Percentiles rank a stretch among this genome's conserved stretches.
Evolutionary conservation across 1,139 yeast species (phyloP).

Genomic region (Lipomyces yarrowii): DNA sequence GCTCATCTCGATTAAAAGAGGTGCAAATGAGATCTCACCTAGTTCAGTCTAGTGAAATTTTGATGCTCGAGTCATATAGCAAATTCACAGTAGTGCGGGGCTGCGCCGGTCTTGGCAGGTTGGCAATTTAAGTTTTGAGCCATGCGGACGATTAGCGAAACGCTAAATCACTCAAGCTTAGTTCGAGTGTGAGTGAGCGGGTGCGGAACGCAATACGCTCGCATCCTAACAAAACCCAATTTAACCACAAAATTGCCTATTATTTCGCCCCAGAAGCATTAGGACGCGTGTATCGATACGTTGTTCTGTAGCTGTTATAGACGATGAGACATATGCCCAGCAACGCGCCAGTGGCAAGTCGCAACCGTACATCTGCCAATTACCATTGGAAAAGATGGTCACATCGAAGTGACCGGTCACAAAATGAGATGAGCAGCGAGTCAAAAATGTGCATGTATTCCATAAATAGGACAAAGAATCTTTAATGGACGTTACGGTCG

Average conservation of each 20-base stretch:
- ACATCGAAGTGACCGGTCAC: no score
- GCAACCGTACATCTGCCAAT: background rate
- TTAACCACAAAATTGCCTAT: background rate
- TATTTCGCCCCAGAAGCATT: no score
- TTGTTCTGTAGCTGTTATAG: background rate
- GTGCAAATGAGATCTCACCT: slow-evolving; percentile 1
- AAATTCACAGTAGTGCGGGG: background rate
- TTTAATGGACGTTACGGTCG: no score
- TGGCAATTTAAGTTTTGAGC: background rate
- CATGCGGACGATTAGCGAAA: background rate
- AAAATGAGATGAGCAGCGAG: no score
- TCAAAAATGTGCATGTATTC: no score
- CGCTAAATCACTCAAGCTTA: background rate
- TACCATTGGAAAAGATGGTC: background rate
- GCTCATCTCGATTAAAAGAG: background rate
- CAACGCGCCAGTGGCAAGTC: background rate
- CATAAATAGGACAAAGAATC: no score
- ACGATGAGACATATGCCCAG: background rate
- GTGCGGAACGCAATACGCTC: background rate
- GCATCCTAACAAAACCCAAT: background rate
- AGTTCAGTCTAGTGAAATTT: background rate
- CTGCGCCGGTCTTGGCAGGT: background rate
- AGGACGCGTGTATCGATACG: background rate
- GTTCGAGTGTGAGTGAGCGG: no score
- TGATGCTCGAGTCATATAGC: background rate